phyloP scores from a whole-genome alignment of 768 basidiomycete genomes.

The Suillus clintonianus region DNA sequence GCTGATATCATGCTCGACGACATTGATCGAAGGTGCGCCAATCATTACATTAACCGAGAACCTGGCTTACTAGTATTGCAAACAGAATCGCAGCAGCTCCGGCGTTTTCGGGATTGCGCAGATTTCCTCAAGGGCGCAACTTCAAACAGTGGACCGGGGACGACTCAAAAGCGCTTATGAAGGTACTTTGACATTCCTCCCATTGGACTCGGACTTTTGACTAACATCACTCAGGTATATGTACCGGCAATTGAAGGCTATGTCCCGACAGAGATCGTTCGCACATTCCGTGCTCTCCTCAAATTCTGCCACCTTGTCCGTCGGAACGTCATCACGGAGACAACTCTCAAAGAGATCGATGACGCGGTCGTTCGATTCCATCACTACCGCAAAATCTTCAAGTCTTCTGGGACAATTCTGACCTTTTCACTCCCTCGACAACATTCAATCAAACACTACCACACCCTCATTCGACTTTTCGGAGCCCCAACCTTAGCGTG shows the following conservation, averaged over 20 bases:
- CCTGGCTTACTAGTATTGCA: conserved; percentile 15
- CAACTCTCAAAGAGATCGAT: not conserved
- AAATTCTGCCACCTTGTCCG: no score
- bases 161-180: not conserved
- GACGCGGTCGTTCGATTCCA: not conserved
- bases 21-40: conserved; percentile 27
- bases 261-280: no score
- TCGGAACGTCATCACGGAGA: no score
- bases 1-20: conserved; percentile 23
- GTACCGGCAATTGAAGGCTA: no score
- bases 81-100: conserved; percentile 14
- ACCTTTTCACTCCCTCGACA: conserved; percentile 30
- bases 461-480: conserved; percentile 21
- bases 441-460: conserved; percentile 33
- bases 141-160: not conserved
- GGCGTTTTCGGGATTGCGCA: not conserved
- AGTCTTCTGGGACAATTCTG: conserved; percentile 13
- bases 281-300: no score
- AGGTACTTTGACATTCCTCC: no score
- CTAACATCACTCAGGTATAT: no score
- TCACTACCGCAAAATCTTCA: conserved; percentile 11
- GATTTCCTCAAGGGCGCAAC: not conserved
- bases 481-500: conserved; percentile 34
- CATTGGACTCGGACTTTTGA: no score
- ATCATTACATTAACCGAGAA: not conserved